Percentiles rank a stretch among this genome's conserved stretches.
Conservation (phyloP, 1,284 basidiomycete species). For the Tylopilus sp. region DNA sequence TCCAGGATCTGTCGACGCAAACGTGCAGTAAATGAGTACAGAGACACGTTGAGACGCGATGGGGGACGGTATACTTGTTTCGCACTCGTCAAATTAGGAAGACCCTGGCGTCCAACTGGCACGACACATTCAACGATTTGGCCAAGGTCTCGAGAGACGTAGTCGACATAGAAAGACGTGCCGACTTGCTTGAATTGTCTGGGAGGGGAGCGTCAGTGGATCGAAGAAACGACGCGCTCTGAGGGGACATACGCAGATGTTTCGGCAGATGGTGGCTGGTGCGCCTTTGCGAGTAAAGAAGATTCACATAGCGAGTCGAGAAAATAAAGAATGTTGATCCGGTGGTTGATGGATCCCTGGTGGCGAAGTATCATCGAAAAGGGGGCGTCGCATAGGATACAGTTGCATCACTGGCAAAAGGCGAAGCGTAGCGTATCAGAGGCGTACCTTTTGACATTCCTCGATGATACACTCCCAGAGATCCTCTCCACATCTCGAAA, state of each 20-base stretch:
- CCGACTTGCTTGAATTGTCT: background rate
- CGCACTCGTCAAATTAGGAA: conserved; percentile 45
- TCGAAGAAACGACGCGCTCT: no score
- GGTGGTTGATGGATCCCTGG: conserved; percentile 85
- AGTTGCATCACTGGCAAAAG: no score
- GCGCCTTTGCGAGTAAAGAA: conserved; percentile 62
- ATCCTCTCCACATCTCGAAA: conserved; percentile 79
- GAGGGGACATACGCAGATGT: conserved; percentile 17
- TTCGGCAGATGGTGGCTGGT: conserved; percentile 25
- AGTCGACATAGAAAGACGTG: background rate
- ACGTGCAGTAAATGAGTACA: background rate
- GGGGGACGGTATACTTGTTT: conserved; percentile 50
- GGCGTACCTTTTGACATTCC: conserved; percentile 76
- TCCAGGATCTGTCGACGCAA: conserved; percentile 65
- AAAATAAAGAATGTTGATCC: conserved; percentile 92
- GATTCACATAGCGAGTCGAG: conserved; percentile 85
- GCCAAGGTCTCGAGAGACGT: conserved; percentile 1
- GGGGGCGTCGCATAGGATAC: no score
- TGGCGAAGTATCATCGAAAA: no score
- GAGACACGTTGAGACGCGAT: background rate
- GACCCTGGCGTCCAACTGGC: conserved; percentile 2
- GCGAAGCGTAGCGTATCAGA: no score
- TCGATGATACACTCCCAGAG: conserved; percentile 94
- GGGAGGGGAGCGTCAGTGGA: background rate
- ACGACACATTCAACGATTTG: conserved; percentile 5